Base-by-base conservation (phyloP, 345 rosid genomes). In the Cardamine occulta region DNA sequence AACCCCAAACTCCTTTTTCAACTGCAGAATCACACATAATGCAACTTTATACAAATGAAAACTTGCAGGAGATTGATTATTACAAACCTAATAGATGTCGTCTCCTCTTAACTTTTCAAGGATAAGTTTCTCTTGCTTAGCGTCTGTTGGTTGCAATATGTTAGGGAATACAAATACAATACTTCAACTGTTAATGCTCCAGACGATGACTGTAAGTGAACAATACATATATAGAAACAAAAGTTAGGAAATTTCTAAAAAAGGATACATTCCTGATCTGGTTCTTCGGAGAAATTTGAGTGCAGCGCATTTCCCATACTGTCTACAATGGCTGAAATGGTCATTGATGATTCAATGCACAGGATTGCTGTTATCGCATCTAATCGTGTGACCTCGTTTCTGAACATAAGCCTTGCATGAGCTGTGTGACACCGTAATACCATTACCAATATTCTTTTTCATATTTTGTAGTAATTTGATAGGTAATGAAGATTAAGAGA, bases 401-500 rank as follows among this genome's bases (percentile, higher is more conserved):
- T 90, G 85, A 88, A 94, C 98, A 94, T 88, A 67, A 94, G 87
- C 81, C 96, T 88, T 53, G 98, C 98, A 82, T 94, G 98, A 67
- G 96, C 97, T 94, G 86, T 75, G 74, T 63, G 18, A 65, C 57
- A 69, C 55, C 67, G 31, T 34, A 47, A 61, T 54, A 68, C 23
- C 21, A 13, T 29, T 29, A 49, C 8, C 35, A 32, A 32, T 32
- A 6, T 6, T 32, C 12, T 39, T 29, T 12, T 39, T 19, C 12
- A 40, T 44, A 19, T 67, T 26, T 52, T 45, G 14, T 10, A n/a
- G 14, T 66, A 7, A 10, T 56, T 63, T 51, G 62, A 70, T 45
- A 23, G 54, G 71, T 57, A 15, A 71, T 28, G 35, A 26, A 3
- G 35, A 52, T 32, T 37, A 76, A 72, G 34, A 15, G 3, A 39